Base-by-base conservation (phyloP, 139 green algal genomes). In the Coccomyxa sp. region DNA sequence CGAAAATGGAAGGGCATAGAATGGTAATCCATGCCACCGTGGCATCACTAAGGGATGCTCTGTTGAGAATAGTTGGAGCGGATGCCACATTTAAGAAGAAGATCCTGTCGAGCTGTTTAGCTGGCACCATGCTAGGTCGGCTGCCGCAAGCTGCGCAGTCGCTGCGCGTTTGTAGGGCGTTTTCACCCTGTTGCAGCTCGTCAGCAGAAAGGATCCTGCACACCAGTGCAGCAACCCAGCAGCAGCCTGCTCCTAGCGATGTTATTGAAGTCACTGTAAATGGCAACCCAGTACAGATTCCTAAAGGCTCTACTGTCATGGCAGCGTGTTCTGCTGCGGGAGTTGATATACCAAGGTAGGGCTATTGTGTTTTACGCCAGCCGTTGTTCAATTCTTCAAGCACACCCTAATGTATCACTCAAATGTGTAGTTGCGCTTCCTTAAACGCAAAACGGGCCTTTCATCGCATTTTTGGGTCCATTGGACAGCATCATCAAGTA, bases 311-410 rank as follows among this genome's bases (percentile, higher is more conserved):
- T 11, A 95, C 90, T 32, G 96, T 99, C 30, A 87, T 99, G 67
- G 92, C 98, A 83, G 97, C 97, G 0, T 99, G 97, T 89, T 95
- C 98, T 76, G 94, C 93, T 45, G 97, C 96, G 32, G 97, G 97
- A 60, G 90, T 99, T 16, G 95, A 98, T 85, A 95, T 99, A 38
- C 97, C 97, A 12, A 90, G 94, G 94, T 95, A 80, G 45, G 86
- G 13, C 32, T 67, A 7, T 51, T 51, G 3, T 51, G 7, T 67
- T 68, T 30, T 79, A 67, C 16, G 38, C 38, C 38, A 51, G 38
- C 38, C 38, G 38, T 51, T 51, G 1, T 78, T 78, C 21, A 23
- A 28, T 75, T 23, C 66, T 10, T 23, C 66, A 75, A 10, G 10
- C 66, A 23, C 1, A 75, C 66, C 66, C 21, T 75, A 10, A 10